Percentiles rank a stretch among this genome's conserved stretches.
phyloP scores from a whole-genome alignment of 805 yeast species.

The Metschnikowia matae region DNA sequence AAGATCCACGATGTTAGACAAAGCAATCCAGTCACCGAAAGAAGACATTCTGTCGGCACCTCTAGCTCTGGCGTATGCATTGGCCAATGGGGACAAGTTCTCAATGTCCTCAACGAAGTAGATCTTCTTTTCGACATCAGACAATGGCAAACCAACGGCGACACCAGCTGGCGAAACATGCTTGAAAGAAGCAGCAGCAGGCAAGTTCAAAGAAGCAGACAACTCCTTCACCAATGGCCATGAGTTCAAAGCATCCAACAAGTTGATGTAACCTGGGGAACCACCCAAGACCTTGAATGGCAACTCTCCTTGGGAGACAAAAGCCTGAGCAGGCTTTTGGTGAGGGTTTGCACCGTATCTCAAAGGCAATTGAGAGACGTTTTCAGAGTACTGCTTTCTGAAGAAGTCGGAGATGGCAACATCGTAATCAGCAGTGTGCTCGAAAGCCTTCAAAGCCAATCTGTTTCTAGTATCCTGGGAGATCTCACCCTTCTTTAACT shows the following conservation, averaged over 20 bases:
- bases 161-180: slow-evolving; percentile 99
- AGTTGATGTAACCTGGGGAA: slow-evolving; percentile 95
- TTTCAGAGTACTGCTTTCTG: slow-evolving; percentile 95
- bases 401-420: slow-evolving; percentile 93
- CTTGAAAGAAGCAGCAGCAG: slow-evolving; percentile 98
- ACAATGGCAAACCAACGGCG: slow-evolving; percentile 92
- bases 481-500: slow-evolving; percentile 70
- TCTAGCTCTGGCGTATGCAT: slow-evolving; percentile 98
- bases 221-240: slow-evolving; percentile 99
- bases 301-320: slow-evolving; percentile 75
- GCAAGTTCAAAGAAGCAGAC: slow-evolving; percentile 87
- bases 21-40: slow-evolving; percentile 97
- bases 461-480: slow-evolving; percentile 70
- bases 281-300: slow-evolving; percentile 94
- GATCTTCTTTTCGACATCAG: slow-evolving; percentile 88
- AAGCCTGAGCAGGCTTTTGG: slow-evolving; percentile 99
- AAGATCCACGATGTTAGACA: slow-evolving; percentile 91
- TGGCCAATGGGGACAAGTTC: slow-evolving; percentile 93
- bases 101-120: slow-evolving; percentile 94
- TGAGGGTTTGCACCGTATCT: slow-evolving; percentile 99
- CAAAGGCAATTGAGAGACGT: slow-evolving; percentile 81
- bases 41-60: slow-evolving; percentile 99
- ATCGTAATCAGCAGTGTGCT: slow-evolving; percentile 97
- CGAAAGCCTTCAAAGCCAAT: slow-evolving; percentile 94
- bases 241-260: slow-evolving; percentile 93